Evolutionary conservation across 2,329 filamentous ascomycete species (phyloP).

Genomic region (Nemania diffusa): DNA sequence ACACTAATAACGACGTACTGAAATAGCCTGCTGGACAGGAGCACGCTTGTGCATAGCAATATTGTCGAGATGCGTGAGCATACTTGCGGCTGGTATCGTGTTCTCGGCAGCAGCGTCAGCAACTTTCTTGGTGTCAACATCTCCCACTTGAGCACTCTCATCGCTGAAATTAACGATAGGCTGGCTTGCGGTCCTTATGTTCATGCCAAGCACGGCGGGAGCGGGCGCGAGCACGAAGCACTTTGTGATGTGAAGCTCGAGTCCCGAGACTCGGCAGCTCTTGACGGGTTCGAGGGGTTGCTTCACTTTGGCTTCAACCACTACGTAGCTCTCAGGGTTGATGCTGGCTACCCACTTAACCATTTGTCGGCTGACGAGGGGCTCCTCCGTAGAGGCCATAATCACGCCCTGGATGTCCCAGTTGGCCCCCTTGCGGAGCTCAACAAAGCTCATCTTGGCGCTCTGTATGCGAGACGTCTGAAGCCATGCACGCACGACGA

Average conservation of each 20-base stretch:
- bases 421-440: conserved; percentile 78
- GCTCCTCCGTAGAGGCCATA: conserved; percentile 60
- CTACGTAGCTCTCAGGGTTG: conserved; percentile 82
- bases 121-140: conserved; percentile 37
- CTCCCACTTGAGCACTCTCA: conserved; percentile 56
- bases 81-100: conserved; percentile 73
- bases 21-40: conserved; percentile 87
- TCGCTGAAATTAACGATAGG: conserved; percentile 68
- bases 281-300: conserved; percentile 88
- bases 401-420: conserved; percentile 87
- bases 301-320: conserved; percentile 82
- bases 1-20: conserved; percentile 18
- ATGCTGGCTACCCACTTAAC: conserved; percentile 58
- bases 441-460: conserved; percentile 91
- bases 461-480: conserved; percentile 90
- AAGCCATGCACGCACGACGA: conserved; percentile 72
- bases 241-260: conserved; percentile 90
- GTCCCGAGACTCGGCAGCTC: conserved; percentile 80
- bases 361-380: conserved; percentile 2
- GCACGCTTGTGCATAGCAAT: conserved; percentile 91
- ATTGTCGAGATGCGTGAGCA: conserved; percentile 90
- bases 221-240: conserved; percentile 78
- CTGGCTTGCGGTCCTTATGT: conserved; percentile 64
- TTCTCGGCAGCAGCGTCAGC: conserved; percentile 32
- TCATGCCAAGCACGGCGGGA: conserved; percentile 67